These are phyloP conservation scores for Nannizzia gypsea DNA, from an alignment of 2,329 filamentous ascomycete genomes.

Conservation along the genomic window DNA sequence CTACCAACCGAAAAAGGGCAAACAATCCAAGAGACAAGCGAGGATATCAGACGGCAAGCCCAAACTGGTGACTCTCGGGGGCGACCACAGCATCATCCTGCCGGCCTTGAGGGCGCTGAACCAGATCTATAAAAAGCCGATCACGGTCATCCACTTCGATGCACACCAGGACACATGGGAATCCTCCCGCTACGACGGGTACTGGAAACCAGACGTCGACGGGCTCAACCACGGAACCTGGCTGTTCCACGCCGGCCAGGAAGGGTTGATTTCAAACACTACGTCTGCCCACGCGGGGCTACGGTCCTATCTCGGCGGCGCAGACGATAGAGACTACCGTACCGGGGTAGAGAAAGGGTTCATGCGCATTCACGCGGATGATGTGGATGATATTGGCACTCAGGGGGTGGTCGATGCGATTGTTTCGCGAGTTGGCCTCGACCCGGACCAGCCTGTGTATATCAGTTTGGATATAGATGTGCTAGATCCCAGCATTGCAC, in stretches of 20 bases:
- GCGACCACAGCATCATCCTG: conserved; percentile 60
- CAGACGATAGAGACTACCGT: conserved; percentile 55
- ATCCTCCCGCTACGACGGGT: conserved; percentile 59
- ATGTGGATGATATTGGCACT: conserved; percentile 72
- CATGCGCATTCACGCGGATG: conserved; percentile 67
- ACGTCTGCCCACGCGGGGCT: conserved; percentile 73
- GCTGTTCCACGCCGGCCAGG: conserved; percentile 78
- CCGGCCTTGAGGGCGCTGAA: conserved; percentile 57
- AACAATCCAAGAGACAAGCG: conserved; percentile 18
- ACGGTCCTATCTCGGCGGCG: conserved; percentile 60
- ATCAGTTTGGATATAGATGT: conserved; percentile 73
- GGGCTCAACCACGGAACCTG: conserved; percentile 82
- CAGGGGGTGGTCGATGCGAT: conserved; percentile 60
- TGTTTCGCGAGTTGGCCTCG: conserved; percentile 53
- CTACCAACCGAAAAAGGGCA: conserved; percentile 4
- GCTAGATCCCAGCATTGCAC: conserved; percentile 56
- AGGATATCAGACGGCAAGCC: conserved; percentile 29
- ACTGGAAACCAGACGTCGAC: conserved; percentile 59
- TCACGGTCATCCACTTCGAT: conserved; percentile 66
- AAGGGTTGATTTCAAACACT: conserved; percentile 64
- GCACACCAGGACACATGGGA: conserved; percentile 79
- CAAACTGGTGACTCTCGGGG: conserved; percentile 57
- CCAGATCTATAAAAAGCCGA: conserved; percentile 48
- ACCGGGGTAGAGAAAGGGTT: conserved; percentile 68
- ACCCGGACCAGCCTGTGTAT: conserved; percentile 63